Evolutionary conservation across 257 asterid species (phyloP).

Genomic region (Cynanchum wilfordii): DNA sequence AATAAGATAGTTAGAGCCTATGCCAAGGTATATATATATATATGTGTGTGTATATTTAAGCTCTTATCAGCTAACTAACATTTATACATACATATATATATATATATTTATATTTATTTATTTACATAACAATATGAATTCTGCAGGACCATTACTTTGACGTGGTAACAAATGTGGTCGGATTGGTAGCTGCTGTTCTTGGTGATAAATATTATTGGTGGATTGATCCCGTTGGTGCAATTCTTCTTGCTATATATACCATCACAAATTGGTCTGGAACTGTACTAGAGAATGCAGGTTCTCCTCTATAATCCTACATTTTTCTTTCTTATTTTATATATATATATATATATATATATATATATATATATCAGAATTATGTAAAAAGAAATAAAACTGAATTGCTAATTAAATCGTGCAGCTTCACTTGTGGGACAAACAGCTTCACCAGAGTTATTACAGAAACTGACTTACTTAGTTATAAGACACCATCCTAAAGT

Average conservation of each 20-base stretch:
- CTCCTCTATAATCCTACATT: no score
- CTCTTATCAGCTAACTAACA: no score
- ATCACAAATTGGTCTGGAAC: constrained; percentile 28
- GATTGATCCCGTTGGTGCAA: constrained; percentile 49
- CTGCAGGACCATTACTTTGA: constrained; percentile 29
- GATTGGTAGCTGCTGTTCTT: constrained; percentile 36
- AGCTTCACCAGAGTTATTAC: constrained; percentile 64
- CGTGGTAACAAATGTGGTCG: constrained; percentile 39
- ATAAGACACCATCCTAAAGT: constrained; percentile 54
- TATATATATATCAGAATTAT: no score
- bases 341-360: no score
- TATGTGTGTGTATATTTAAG: no score
- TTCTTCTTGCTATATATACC: constrained; percentile 27
- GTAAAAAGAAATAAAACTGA: not conserved
- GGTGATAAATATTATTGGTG: constrained; percentile 46
- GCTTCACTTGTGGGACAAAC: constrained; percentile 65
- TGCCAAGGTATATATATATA: constrained; percentile 1
- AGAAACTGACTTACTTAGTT: constrained; percentile 34
- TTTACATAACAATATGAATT: no score
- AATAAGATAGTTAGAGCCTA: not conserved
- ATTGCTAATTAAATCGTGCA: constrained; percentile 1
- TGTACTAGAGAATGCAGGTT: constrained; percentile 32
- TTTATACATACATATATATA: no score
- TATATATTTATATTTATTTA: no score
- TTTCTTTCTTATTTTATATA: no score